Conservation (phyloP, 495 filamentous ascomycete genomes). For the Aspergillus heteromorphus region DNA sequence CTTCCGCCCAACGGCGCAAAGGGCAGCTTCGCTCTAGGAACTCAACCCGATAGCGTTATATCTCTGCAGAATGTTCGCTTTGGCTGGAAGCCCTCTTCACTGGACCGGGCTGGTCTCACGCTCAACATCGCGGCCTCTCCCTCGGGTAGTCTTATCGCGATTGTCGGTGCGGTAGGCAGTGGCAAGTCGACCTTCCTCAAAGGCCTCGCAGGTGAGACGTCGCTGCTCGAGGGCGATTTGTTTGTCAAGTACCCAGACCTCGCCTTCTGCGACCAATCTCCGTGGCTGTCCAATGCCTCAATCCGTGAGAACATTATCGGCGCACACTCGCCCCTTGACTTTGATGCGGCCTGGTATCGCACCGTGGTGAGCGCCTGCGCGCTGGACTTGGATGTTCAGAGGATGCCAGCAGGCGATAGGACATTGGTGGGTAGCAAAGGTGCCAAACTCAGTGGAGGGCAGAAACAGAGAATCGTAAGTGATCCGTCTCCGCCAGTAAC, state of each 20-base stretch:
- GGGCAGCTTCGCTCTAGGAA: background rate
- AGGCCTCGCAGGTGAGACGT: background rate
- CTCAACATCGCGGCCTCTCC: slow-evolving; percentile 1
- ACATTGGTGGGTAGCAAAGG: background rate
- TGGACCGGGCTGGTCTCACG: slow-evolving; percentile 2
- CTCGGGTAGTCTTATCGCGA: slow-evolving; percentile 15
- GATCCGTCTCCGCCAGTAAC: no score
- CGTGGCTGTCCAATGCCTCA: background rate
- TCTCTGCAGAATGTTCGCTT: slow-evolving; percentile 15
- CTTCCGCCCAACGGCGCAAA: background rate
- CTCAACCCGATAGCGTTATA: background rate
- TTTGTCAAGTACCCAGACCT: background rate
- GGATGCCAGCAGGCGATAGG: background rate
- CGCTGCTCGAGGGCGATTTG: background rate
- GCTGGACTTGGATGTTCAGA: background rate
- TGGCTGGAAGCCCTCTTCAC: slow-evolving; percentile 12
- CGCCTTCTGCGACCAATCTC: background rate
- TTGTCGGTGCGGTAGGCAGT: background rate
- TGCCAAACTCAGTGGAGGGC: background rate
- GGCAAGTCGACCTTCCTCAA: background rate
- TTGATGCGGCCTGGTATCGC: background rate
- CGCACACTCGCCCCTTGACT: background rate
- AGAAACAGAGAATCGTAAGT: background rate
- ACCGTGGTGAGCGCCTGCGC: background rate
- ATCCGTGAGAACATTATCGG: background rate